Evolutionary conservation across 2,329 filamentous ascomycete species (phyloP).

Genomic region (Sporothrix mexicana): DNA sequence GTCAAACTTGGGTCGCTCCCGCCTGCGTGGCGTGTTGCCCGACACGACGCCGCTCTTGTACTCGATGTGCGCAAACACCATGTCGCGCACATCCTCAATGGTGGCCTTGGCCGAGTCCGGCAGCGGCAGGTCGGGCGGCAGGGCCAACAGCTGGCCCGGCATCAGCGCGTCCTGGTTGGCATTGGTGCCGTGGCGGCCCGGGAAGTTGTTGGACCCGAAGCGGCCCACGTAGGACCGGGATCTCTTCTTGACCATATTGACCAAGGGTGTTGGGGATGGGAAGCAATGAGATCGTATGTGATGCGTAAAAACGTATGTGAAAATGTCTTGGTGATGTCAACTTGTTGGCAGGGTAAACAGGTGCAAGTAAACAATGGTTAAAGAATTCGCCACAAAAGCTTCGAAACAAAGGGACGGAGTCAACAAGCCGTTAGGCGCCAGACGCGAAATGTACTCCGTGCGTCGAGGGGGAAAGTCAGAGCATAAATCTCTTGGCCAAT

Average conservation of each 20-base stretch:
- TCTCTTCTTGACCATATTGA: slow-evolving; percentile 22
- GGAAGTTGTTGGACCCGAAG: slow-evolving; percentile 18
- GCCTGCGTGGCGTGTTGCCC: slow-evolving; percentile 22
- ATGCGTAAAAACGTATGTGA: too few species aligned
- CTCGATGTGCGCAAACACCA: slow-evolving; percentile 22
- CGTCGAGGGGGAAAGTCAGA: background rate
- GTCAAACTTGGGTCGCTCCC: slow-evolving; percentile 28
- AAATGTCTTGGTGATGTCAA: background rate
- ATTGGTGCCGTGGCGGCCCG: slow-evolving; percentile 17
- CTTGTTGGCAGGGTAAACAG: background rate
- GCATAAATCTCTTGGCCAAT: background rate
- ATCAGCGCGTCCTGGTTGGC: background rate
- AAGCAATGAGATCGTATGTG: background rate
- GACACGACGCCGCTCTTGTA: slow-evolving; percentile 29
- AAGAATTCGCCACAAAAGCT: too few species aligned
- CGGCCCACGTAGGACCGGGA: slow-evolving; percentile 27
- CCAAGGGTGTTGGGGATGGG: background rate
- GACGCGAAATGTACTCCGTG: too few species aligned
- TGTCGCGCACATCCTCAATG: slow-evolving; percentile 6
- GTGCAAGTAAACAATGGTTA: background rate
- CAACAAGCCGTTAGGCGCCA: background rate
- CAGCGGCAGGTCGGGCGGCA: slow-evolving; percentile 21
- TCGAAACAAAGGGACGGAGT: background rate
- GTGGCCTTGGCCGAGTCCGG: slow-evolving; percentile 23
- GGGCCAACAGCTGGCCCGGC: slow-evolving; percentile 20